Evolutionary conservation across 768 basidiomycete species (phyloP), one percentile per base, ranked within the genome.

Genomic region (Amanita fuliginea): DNA sequence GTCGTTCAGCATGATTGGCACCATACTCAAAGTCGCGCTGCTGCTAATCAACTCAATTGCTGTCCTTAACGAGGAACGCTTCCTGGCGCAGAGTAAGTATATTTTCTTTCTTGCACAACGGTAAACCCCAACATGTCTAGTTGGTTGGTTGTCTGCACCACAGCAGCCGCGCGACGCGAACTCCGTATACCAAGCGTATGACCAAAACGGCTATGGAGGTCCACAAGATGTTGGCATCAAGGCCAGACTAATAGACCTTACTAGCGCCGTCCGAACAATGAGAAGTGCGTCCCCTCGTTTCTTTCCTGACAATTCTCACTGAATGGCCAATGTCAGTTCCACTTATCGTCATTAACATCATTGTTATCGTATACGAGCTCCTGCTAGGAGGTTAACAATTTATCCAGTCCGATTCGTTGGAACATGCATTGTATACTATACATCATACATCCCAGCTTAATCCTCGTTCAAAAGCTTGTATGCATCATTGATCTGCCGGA

Each of bases 231-330:
- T 79, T 41, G 75, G 86, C 16, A 67, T 97, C 54, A 97, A 97
- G 69, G 77, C 79, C 54, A 79, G 89, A 59, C 64, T 97, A 53
- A 80, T 98, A 62, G 88, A 89, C 69, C 79, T 99, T 58, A 96
- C 97, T 54, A 80, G 86, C 57, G 95, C 95, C 33, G 92, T 97
- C 53, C 76, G 95, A 67, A 98, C 95, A 58, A 90, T 98, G 89
- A 81, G 95, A 65, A 92, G 95, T 99, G 64, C 72, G 94, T 81
- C 36, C 47, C 34, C 33, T 33, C 39, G 2, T 8, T 26, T 21
- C 51, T 40, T 49, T 46, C 10, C 47, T 43, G 68, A 9, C 49
- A 4, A 39, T 21, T 19, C 18, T n/a, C 13, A 43, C 47, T 49
- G 46, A 49, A 43, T 13, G 32, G 13, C 9, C 10, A 45, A 26